A percentile compares a stretch with the other conserved stretches of the same genome.
These are phyloP conservation scores for Barnettozyma botsteinii DNA, from an alignment of 805 yeast species.

Conservation along the genomic window DNA sequence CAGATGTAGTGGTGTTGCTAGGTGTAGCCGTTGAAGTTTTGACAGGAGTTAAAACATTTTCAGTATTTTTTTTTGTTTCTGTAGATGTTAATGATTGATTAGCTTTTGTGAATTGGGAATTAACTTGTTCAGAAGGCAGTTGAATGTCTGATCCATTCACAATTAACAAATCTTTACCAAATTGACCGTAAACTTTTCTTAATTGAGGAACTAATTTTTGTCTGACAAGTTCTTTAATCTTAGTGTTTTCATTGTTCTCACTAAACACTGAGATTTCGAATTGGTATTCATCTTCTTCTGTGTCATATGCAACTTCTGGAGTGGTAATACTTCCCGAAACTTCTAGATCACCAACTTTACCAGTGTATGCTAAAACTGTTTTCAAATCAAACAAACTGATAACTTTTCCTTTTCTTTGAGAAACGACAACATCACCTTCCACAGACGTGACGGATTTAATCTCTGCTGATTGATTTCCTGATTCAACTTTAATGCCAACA, in stretches of 20 bases:
- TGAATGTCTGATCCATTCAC: conserved; percentile 86
- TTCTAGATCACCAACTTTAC: conserved; percentile 34
- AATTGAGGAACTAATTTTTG: conserved; percentile 60
- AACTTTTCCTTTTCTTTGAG: conserved; percentile 95
- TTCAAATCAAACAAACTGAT: conserved; percentile 84
- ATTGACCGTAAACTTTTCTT: conserved; percentile 51
- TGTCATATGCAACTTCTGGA: conserved; percentile 93
- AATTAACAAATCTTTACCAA: conserved; percentile 72
- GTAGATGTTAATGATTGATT: conserved; percentile 31
- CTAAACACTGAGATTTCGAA: conserved; percentile 65
- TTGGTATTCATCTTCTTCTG: conserved; percentile 79
- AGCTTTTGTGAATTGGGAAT: conserved; percentile 48
- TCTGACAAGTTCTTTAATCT: conserved; percentile 45
- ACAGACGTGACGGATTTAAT: conserved; percentile 37
- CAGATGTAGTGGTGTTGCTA: conserved; percentile 13
- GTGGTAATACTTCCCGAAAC: conserved; percentile 70
- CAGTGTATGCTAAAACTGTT: conserved; percentile 53
- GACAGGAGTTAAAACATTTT: conserved; percentile 5
- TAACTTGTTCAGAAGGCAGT: conserved; percentile 61
- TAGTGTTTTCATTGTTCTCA: conserved; percentile 47
- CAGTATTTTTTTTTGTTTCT: conserved; percentile 9
- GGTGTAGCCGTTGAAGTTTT: conserved; percentile 13
- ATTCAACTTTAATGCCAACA: conserved; percentile 35
- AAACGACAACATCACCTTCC: conserved; percentile 96
- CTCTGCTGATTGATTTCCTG: conserved; percentile 27